Conservation (phyloP, 768 basidiomycete genomes). For the Russula virescens region DNA sequence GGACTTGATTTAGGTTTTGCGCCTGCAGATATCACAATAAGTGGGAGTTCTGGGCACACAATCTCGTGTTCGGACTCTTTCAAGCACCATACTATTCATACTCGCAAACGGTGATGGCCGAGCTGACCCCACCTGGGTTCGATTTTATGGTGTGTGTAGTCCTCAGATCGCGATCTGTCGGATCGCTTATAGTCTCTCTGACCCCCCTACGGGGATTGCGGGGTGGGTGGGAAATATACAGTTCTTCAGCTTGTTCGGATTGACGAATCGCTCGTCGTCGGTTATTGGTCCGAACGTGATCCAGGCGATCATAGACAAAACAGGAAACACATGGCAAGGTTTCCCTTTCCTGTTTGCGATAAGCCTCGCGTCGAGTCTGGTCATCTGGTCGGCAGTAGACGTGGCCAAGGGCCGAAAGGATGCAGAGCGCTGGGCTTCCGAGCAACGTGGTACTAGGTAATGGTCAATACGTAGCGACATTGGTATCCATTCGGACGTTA, state of each 20-base stretch:
- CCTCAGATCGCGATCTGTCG: too few species aligned
- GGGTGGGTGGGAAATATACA: slow-evolving; percentile 26
- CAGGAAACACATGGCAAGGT: slow-evolving; percentile 42
- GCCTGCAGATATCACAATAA: slow-evolving; percentile 61
- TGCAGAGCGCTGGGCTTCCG: slow-evolving; percentile 36
- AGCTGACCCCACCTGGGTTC: slow-evolving; percentile 80
- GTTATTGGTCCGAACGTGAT: slow-evolving; percentile 84
- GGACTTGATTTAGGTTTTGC: background rate
- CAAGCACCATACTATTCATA: slow-evolving; percentile 86
- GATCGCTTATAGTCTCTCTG: too few species aligned
- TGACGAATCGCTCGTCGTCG: slow-evolving; percentile 75
- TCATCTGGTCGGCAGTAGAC: slow-evolving; percentile 66
- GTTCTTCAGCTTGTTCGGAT: slow-evolving; percentile 78
- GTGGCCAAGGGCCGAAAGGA: slow-evolving; percentile 34
- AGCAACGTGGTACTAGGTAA: slow-evolving; percentile 10
- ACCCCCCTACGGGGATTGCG: too few species aligned
- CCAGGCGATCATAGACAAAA: slow-evolving; percentile 74
- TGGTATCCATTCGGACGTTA: too few species aligned
- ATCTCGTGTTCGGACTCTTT: slow-evolving; percentile 74
- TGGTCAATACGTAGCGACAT: too few species aligned
- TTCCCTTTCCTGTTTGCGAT: slow-evolving; percentile 69
- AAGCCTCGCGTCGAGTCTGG: slow-evolving; percentile 53
- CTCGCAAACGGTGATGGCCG: slow-evolving; percentile 85
- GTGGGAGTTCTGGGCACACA: slow-evolving; percentile 89
- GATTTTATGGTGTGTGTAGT: slow-evolving; percentile 59